Conservation (phyloP, 192 early-diverging fungal genomes). For the Chytriomyces confervae region DNA sequence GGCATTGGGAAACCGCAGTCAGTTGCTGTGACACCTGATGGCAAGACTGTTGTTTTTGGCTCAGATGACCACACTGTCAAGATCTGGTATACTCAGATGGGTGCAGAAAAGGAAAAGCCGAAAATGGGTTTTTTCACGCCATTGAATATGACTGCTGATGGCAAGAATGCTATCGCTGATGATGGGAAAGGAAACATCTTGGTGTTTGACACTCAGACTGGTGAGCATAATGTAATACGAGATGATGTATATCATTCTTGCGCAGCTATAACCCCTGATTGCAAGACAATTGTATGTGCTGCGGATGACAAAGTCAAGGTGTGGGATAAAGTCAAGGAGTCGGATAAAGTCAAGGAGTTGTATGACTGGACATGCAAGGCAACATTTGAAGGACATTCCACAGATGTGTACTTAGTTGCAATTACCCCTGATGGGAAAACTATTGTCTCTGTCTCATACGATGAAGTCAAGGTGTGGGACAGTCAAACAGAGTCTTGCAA, state of each 20-base stretch:
- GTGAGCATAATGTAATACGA: too few relatives aligned
- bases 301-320: too few relatives aligned
- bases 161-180: too few relatives aligned
- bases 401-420: neutral
- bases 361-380: too few relatives aligned
- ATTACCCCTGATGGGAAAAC: slow-evolving; percentile 12
- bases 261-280: neutral
- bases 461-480: slow-evolving; percentile 40
- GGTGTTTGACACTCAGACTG: too few relatives aligned
- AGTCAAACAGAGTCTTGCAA: slow-evolving; percentile 21
- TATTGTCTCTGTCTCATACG: slow-evolving; percentile 41
- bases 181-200: too few relatives aligned
- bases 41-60: slow-evolving; percentile 25
- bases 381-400: too few relatives aligned
- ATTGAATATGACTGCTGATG: neutral
- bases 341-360: too few relatives aligned
- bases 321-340: too few relatives aligned
- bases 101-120: neutral
- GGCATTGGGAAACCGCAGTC: neutral
- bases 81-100: neutral
- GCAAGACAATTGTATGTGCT: neutral
- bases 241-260: too few relatives aligned
- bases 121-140: neutral
- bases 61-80: slow-evolving; percentile 29
- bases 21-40: slow-evolving; percentile 15